phyloP scores from a whole-genome alignment of 148 eudicot genomes.

The Mesembryanthemum crystallinum region DNA sequence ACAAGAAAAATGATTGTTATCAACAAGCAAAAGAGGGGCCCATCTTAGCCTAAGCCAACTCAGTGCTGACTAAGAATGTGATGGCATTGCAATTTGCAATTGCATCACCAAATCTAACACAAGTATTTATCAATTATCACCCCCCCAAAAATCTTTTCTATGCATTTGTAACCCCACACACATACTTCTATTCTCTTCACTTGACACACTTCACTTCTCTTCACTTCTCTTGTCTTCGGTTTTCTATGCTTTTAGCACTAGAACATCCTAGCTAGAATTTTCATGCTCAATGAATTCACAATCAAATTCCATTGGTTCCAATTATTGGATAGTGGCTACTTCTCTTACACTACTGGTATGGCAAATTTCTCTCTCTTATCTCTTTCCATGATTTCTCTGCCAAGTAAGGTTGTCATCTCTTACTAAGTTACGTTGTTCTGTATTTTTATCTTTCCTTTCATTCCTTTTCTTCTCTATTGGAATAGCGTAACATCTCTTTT shows the following conservation, averaged over 20 bases:
- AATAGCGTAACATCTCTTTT: too few relatives aligned
- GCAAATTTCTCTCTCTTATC: neutral
- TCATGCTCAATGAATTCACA: neutral
- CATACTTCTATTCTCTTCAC: too few relatives aligned
- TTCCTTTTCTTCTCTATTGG: too few relatives aligned
- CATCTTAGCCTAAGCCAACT: conserved; percentile 12
- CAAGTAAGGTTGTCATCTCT: too few relatives aligned
- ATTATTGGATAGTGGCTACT: too few relatives aligned
- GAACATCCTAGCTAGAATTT: neutral
- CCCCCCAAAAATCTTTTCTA: neutral
- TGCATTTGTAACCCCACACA: neutral
- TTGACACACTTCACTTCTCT: neutral
- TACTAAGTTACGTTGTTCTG: too few relatives aligned
- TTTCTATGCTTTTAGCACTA: neutral
- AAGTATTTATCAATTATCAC: neutral
- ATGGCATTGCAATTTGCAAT: neutral
- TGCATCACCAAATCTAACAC: neutral
- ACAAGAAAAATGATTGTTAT: neutral
- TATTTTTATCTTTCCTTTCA: too few relatives aligned
- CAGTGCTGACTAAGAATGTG: conserved; percentile 1
- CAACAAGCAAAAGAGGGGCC: conserved; percentile 2
- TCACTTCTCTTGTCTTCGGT: neutral
- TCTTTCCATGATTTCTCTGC: too few relatives aligned
- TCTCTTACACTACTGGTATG: neutral
- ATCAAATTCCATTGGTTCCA: neutral